These are phyloP conservation scores for Cladosporium austrohemisphaericum DNA, from an alignment of 2,329 filamentous ascomycete genomes.

Conservation along the genomic window DNA sequence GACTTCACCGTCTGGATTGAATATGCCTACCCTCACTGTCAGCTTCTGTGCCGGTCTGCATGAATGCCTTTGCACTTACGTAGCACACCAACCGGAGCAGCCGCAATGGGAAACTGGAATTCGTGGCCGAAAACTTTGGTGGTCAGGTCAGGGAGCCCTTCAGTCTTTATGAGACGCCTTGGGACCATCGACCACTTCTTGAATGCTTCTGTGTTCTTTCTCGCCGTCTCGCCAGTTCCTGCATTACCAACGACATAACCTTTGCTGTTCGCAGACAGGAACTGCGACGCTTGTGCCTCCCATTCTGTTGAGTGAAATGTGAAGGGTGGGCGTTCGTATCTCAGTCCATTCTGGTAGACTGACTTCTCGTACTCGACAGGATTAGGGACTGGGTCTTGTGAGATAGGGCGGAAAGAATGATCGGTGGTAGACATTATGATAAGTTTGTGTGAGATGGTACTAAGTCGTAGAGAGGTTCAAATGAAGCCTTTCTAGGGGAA, in stretches of 20 bases:
- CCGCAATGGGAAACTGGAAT: conserved; percentile 48
- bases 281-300: conserved; percentile 27
- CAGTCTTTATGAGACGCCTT: conserved; percentile 16
- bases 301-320: conserved; percentile 33
- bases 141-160: conserved; percentile 18
- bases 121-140: conserved; percentile 22
- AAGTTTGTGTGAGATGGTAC: neutral
- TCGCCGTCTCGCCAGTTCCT: conserved; percentile 31
- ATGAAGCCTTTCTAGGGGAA: no score
- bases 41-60: no score
- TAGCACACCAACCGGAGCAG: conserved; percentile 42
- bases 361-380: conserved; percentile 30
- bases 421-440: neutral
- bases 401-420: no score
- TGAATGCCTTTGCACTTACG: no score
- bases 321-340: conserved; percentile 32
- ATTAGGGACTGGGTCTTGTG: neutral
- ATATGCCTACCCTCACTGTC: no score
- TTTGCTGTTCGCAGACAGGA: conserved; percentile 30
- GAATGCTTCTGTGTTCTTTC: conserved; percentile 24
- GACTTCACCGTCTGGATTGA: conserved; percentile 12
- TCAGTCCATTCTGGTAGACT: conserved; percentile 32
- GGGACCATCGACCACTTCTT: conserved; percentile 21
- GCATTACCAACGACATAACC: conserved; percentile 36
- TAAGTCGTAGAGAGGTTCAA: no score